Conservation (phyloP, 2,329 filamentous ascomycete species). For the Albophoma yamanashiensis region DNA sequence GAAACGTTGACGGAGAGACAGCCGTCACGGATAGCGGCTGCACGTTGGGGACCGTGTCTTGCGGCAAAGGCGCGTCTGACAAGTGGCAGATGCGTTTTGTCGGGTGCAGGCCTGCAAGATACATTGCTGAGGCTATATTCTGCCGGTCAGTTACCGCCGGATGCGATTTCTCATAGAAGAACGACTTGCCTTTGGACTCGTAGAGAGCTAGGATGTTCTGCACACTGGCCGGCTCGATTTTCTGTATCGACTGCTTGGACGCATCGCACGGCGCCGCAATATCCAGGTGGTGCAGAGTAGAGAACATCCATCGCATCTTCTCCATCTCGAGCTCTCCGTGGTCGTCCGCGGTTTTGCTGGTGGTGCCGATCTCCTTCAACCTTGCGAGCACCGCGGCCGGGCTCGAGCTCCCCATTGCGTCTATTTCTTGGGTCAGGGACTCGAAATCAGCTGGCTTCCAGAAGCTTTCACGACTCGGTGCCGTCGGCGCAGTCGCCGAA, state of each 20-base stretch:
- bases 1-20: constrained; percentile 21
- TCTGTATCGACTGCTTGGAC: not conserved
- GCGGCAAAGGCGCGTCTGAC: constrained; percentile 28
- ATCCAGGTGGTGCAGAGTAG: constrained; percentile 38
- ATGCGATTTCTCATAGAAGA: not conserved
- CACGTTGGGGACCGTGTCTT: constrained; percentile 25
- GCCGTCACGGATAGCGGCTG: constrained; percentile 27
- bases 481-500: not conserved
- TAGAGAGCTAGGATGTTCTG: constrained; percentile 36
- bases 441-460: constrained; percentile 1
- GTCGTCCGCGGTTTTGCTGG: not conserved
- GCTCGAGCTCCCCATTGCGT: constrained; percentile 4
- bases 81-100: constrained; percentile 33
- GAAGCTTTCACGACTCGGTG: not conserved
- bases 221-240: not conserved
- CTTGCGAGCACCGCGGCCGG: constrained; percentile 6
- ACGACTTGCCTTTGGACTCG: constrained; percentile 34
- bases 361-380: constrained; percentile 5
- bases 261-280: constrained; percentile 10
- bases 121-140: constrained; percentile 34
- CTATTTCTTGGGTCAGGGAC: constrained; percentile 1
- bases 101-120: constrained; percentile 33
- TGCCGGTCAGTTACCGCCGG: not conserved
- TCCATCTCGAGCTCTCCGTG: constrained; percentile 13
- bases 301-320: constrained; percentile 42